Evolutionary conservation across 352 stramenopile genomes (phyloP), one percentile per base, ranked within the genome.

Genomic region (Phytopythium cucurbitacearum): DNA sequence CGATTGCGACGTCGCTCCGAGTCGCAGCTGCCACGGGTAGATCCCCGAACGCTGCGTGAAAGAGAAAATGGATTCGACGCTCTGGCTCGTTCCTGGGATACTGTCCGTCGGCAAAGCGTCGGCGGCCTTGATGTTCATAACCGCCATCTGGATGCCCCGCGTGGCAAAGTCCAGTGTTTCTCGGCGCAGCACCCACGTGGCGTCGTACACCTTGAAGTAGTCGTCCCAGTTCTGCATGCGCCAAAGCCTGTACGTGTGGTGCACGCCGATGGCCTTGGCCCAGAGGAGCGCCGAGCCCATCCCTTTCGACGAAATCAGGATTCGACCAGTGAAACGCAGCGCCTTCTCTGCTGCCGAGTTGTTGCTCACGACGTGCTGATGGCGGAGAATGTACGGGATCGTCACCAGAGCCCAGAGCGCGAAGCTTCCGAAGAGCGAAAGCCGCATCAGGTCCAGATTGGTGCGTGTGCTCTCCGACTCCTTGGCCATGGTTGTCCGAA

Each of bases 151-250:
- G 58, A 90, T 91, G 13, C 82, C 82, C 51, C 87, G 83, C 35
- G 82, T 90, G 9, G 82, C 85, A 48, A 89, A 95, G 48, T 89
- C 89, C 38, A 95, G 65, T 37, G 91, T 91, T 56, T 95, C 76
- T 13, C 80, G 78, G 32, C 85, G 76, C 41, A 93, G 58, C 21
- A 95, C 78, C 85, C 85, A 95, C 32, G 81, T 87, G 5, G 83
- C 82, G 40, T 92, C 85, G 57, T 95, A 86, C 21, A 90, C 69
- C 51, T 92, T 90, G 37, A 95, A 79, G 56, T 92, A 91, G 51
- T 88, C 78, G 55, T 95, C 85, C 81, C 84, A 95, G 41, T 88
- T 87, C 5, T 76, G 80, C 44, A 86, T 71, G 28, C 76, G 73
- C 85, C 85, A 95, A 28, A 95, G 57, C 40, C 71, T 67, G 57